Conservation (phyloP, 2,329 filamentous ascomycete species). For the Alternaria ventricosa region DNA sequence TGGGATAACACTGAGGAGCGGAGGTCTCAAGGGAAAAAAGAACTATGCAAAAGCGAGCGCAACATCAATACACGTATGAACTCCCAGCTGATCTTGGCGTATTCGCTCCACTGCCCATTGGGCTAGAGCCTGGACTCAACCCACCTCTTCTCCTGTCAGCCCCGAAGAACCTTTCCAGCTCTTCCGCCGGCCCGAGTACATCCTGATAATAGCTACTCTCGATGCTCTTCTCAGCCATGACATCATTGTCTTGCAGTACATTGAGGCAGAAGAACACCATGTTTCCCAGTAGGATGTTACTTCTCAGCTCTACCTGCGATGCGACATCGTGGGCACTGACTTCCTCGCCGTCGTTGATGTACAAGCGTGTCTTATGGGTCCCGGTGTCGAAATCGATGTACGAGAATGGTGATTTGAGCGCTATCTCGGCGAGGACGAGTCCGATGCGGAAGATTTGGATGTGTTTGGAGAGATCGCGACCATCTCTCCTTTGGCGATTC, state of each 20-base stretch:
- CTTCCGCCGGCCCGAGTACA: slow-evolving; percentile 27
- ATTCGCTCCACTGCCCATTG: slow-evolving; percentile 5
- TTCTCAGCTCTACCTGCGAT: slow-evolving; percentile 28
- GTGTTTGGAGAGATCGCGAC: slow-evolving; percentile 25
- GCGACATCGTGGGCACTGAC: slow-evolving; percentile 28
- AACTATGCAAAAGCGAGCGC: not conserved
- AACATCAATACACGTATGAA: not conserved
- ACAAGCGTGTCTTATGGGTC: slow-evolving; percentile 19
- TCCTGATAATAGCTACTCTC: slow-evolving; percentile 27
- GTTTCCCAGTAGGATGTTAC: slow-evolving; percentile 28
- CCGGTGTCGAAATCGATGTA: slow-evolving; percentile 21
- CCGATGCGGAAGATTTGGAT: slow-evolving; percentile 38
- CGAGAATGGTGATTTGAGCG: slow-evolving; percentile 24
- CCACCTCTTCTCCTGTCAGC: slow-evolving; percentile 13
- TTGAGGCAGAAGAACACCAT: slow-evolving; percentile 33
- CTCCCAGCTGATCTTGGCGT: slow-evolving; percentile 11
- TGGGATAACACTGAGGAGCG: not conserved
- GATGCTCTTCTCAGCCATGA: slow-evolving; percentile 25
- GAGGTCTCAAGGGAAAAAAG: not conserved
- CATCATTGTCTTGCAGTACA: slow-evolving; percentile 23
- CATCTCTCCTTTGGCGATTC: slow-evolving; percentile 8
- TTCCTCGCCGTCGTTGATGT: slow-evolving; percentile 18
- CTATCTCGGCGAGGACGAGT: slow-evolving; percentile 32
- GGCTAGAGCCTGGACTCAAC: slow-evolving; percentile 9
- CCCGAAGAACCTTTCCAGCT: slow-evolving; percentile 23